Base-by-base conservation (phyloP, 345 rosid genomes). In the Erysimum cheiranthoides region DNA sequence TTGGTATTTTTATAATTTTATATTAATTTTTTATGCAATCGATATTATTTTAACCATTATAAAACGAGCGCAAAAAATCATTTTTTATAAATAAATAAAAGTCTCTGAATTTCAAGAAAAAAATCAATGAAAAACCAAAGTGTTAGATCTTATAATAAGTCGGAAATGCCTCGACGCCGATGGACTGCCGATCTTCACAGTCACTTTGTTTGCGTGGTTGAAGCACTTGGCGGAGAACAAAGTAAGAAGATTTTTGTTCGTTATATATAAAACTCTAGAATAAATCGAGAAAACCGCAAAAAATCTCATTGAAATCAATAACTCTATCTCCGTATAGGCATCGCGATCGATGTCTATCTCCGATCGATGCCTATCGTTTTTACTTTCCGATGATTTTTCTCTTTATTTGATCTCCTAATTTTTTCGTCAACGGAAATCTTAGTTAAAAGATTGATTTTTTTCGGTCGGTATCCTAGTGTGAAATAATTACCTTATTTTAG, bases 111-210 rank as follows among this genome's bases (percentile, higher is more conserved):
- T 54, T 12, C 27, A 3, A 4, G 1, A 14, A 6, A 28, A 53
- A 6, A 28, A 6, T 28, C 10, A 0, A 53, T 12, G 17, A 7
- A n/a, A 28, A 8, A 54, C 21, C 9, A 0, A 2, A 45, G 13
- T 21, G 83, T 85, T 32, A 54, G 88, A 74, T 87, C 85, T 34
- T 84, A 85, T 63, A 78, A 63, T 30, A 82, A 86, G 74, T 88
- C 89, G 16, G 81, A 75, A 84, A 75, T 77, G 78, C 80, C 85
- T 0, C 60, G 90, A 71, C 81, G 83, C 45, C 83, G 84, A 25
- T 90, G 96, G 93, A 83, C 85, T 1, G 85, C 80, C 0, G 89
- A 90, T 73, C 91, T 87, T 53, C 90, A 88, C 71, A 81, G 81
- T 28, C 73, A 83, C 13, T 90, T 90, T 40, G 49, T 83, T 31